Evolutionary conservation across 1,139 yeast genomes (phyloP).

Genomic region (Zygoascus meyerae): DNA sequence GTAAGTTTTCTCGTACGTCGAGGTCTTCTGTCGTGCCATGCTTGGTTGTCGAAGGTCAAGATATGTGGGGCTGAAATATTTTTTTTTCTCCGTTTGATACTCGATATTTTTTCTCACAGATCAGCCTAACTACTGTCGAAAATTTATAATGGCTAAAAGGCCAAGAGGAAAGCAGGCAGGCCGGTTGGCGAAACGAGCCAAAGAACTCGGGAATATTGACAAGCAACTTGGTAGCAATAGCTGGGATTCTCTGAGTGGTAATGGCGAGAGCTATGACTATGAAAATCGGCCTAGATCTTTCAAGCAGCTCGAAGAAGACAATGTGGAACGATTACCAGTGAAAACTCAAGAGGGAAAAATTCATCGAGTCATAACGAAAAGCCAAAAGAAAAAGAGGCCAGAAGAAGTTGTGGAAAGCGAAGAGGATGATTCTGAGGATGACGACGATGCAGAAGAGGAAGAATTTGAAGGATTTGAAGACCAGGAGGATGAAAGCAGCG

Average conservation of each 20-base stretch:
- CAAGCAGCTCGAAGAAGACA: conserved; percentile 35
- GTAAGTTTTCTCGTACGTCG: not conserved
- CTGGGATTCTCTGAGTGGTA: conserved; percentile 25
- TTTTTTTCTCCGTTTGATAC: no score
- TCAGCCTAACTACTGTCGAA: not conserved
- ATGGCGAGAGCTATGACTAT: conserved; percentile 32
- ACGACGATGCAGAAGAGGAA: conserved; percentile 23
- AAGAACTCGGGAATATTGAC: conserved; percentile 21
- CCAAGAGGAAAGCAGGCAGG: conserved; percentile 26
- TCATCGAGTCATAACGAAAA: conserved; percentile 48
- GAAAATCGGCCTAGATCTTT: conserved; percentile 31
- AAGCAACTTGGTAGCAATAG: conserved; percentile 18
- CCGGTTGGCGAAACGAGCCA: conserved; percentile 23
- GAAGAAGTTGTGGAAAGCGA: conserved; percentile 25
- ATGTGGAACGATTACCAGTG: conserved; percentile 76
- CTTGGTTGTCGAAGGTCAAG: not conserved
- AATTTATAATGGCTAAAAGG: conserved; percentile 26
- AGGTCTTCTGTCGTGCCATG: not conserved
- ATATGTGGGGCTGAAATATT: no score
- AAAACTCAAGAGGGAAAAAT: conserved; percentile 66
- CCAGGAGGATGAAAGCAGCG: conserved; percentile 40
- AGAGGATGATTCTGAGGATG: conserved; percentile 22
- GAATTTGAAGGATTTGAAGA: conserved; percentile 23
- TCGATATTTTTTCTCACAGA: conserved; percentile 3
- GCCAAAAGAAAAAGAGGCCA: conserved; percentile 24